phyloP scores from a whole-genome alignment of 805 yeast genomes.

The Dipodascus albidus region DNA sequence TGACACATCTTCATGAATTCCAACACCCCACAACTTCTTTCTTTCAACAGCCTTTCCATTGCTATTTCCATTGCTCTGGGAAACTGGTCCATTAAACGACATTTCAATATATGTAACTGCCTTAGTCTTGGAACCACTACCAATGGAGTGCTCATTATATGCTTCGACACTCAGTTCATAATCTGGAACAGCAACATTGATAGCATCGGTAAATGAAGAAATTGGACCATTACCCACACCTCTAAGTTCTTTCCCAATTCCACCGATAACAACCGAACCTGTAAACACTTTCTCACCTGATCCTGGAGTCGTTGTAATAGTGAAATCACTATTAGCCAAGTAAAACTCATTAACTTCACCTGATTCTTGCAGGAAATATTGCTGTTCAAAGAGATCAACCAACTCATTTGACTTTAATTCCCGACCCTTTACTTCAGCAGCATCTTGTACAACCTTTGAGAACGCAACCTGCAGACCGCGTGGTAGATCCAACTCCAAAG shows the following conservation, averaged over 20 bases:
- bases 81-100: conserved; percentile 24
- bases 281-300: conserved; percentile 34
- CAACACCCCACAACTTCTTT: conserved; percentile 69
- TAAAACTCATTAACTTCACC: conserved; percentile 19
- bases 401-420: conserved; percentile 59
- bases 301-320: conserved; percentile 25
- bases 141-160: conserved; percentile 73
- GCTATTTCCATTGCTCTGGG: conserved; percentile 29
- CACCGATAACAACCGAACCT: conserved; percentile 40
- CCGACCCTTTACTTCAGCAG: conserved; percentile 60
- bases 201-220: conserved; percentile 59
- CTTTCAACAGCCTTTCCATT: background rate
- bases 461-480: conserved; percentile 70
- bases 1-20: conserved; percentile 81
- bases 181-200: conserved; percentile 31
- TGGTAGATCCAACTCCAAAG: conserved; percentile 70
- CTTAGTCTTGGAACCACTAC: conserved; percentile 54
- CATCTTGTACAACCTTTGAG: conserved; percentile 55
- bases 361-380: conserved; percentile 34
- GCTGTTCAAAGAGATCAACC: conserved; percentile 48
- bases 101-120: conserved; percentile 73
- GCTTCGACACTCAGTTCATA: conserved; percentile 48
- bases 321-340: conserved; percentile 37
- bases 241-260: conserved; percentile 28
- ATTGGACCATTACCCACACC: conserved; percentile 80